Evolutionary conservation across 2,329 filamentous ascomycete species (phyloP).

Genomic region (Mycosphaerelloides madeirae): DNA sequence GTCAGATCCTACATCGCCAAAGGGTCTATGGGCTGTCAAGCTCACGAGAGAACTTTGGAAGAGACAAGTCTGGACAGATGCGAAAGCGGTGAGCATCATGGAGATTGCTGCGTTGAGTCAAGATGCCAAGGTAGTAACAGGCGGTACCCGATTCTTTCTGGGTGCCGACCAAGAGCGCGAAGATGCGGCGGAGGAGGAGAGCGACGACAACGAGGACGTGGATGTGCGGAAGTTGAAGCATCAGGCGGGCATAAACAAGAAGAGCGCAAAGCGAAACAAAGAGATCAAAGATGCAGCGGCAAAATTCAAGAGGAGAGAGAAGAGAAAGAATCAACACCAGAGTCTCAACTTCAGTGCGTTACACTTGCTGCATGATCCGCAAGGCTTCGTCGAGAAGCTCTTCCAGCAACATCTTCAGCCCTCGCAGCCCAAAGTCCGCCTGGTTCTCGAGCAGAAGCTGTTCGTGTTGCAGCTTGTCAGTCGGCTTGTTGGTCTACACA

Average conservation of each 20-base stretch:
- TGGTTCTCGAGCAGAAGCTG: conserved; percentile 83
- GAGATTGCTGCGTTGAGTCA: conserved; percentile 84
- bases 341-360: conserved; percentile 93
- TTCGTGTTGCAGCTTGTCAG: conserved; percentile 88
- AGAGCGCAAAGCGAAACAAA: conserved; percentile 80
- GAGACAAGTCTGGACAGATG: conserved; percentile 90
- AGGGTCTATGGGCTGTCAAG: conserved; percentile 93
- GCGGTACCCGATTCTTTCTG: conserved; percentile 88
- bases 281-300: conserved; percentile 73
- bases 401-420: conserved; percentile 84
- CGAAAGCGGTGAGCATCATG: conserved; percentile 96
- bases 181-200: conserved; percentile 78
- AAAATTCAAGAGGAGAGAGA: conserved; percentile 76
- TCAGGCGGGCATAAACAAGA: conserved; percentile 90
- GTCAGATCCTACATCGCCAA: conserved; percentile 75
- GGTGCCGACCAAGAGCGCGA: conserved; percentile 95
- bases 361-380: conserved; percentile 88
- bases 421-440: conserved; percentile 68
- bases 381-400: conserved; percentile 84
- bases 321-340: conserved; percentile 82
- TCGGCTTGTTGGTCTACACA: conserved; percentile 84
- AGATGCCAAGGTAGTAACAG: conserved; percentile 86
- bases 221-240: conserved; percentile 81
- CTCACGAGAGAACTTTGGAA: conserved; percentile 95
- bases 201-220: conserved; percentile 70